Evolutionary conservation across 257 asterid genomes (phyloP).

Genomic region (Primulina eburnea): DNA sequence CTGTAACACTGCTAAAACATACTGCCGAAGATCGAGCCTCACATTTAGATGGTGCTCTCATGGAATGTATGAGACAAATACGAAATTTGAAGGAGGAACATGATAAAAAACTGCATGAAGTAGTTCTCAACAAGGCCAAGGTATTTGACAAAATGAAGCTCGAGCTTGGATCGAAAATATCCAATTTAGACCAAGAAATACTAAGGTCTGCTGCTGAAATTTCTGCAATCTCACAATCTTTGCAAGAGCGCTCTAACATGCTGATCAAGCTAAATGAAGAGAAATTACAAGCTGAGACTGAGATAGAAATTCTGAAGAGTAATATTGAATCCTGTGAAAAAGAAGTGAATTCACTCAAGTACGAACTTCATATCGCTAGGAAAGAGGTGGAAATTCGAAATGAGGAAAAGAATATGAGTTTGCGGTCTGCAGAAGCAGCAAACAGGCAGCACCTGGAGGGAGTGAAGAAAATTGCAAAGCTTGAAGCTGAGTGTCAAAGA

Average conservation of each 20-base stretch:
- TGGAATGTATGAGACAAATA: conserved; percentile 94
- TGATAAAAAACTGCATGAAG: conserved; percentile 66
- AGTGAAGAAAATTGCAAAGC: conserved; percentile 83
- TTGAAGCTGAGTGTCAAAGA: conserved; percentile 96
- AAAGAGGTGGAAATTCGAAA: conserved; percentile 91
- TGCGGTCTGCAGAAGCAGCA: conserved; percentile 87
- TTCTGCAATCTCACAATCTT: conserved; percentile 73
- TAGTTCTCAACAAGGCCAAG: conserved; percentile 58
- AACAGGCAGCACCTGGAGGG: conserved; percentile 91
- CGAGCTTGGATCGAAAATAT: conserved; percentile 68
- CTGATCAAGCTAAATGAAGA: conserved; percentile 73
- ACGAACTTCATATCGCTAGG: conserved; percentile 71
- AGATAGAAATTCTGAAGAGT: conserved; percentile 65
- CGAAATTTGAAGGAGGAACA: conserved; percentile 84
- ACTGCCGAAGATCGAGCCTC: conserved; percentile 92
- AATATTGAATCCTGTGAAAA: conserved; percentile 65
- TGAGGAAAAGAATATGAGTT: conserved; percentile 93
- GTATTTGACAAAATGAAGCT: conserved; percentile 70
- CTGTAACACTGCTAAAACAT: conserved; percentile 83
- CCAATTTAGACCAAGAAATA: conserved; percentile 67
- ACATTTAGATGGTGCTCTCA: conserved; percentile 87
- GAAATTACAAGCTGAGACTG: conserved; percentile 74
- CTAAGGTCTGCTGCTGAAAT: conserved; percentile 79
- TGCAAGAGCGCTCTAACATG: conserved; percentile 92
- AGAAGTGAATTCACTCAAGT: conserved; percentile 76